Evolutionary conservation across 2,329 filamentous ascomycete species (phyloP).

Genomic region (Ophiosphaerella narmari): DNA sequence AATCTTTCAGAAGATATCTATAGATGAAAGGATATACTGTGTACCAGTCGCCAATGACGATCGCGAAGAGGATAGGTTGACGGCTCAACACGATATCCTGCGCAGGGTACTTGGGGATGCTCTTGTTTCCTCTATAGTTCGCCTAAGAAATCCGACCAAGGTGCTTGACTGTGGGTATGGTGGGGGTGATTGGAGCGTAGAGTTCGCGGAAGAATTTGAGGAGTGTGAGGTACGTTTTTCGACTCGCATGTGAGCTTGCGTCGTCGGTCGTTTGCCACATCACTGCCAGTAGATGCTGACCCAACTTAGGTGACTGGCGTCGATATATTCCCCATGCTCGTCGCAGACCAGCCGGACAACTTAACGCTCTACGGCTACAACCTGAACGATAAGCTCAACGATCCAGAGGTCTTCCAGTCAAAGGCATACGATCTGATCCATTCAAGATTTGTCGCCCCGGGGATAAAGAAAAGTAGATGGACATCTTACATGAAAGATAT

Average conservation of each 20-base stretch:
- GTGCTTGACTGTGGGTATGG: slow-evolving; percentile 49
- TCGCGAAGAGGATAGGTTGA: slow-evolving; percentile 45
- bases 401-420: slow-evolving; percentile 58
- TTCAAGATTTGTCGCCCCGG: slow-evolving; percentile 72
- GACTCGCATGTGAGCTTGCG: background rate
- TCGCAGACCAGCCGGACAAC: slow-evolving; percentile 45
- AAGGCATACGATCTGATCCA: slow-evolving; percentile 83
- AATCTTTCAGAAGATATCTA: slow-evolving; percentile 45
- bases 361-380: slow-evolving; percentile 41
- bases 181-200: slow-evolving; percentile 43
- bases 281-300: slow-evolving; percentile 13
- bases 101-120: slow-evolving; percentile 34
- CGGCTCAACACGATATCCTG: slow-evolving; percentile 41
- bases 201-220: slow-evolving; percentile 44
- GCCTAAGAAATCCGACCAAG: slow-evolving; percentile 31
- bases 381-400: slow-evolving; percentile 46
- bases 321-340: slow-evolving; percentile 43
- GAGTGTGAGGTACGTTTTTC: slow-evolving; percentile 43
- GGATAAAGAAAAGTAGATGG: slow-evolving; percentile 77
- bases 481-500: slow-evolving; percentile 76
- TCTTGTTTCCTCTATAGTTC: slow-evolving; percentile 36
- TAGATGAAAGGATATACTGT: slow-evolving; percentile 46
- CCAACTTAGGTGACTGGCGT: slow-evolving; percentile 41
- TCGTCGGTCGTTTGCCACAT: background rate
- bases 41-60: slow-evolving; percentile 44